These are phyloP conservation scores for Termitomyces sp. DNA, from an alignment of 768 basidiomycete species.

Conservation along the genomic window DNA sequence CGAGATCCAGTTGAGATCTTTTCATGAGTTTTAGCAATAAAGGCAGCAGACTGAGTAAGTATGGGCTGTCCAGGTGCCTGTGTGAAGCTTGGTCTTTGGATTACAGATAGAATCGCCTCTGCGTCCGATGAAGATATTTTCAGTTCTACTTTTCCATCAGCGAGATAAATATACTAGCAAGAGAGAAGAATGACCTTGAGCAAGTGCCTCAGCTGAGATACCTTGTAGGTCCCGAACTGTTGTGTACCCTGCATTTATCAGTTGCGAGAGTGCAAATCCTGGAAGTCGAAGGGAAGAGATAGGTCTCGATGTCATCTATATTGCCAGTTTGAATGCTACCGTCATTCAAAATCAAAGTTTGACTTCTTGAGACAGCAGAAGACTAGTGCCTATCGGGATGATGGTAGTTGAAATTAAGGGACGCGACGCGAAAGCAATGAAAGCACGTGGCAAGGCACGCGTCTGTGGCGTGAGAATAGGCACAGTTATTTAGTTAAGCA, in stretches of 20 bases:
- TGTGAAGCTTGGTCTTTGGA: slow-evolving; percentile 24
- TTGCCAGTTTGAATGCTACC: neutral
- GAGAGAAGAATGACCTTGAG: slow-evolving; percentile 37
- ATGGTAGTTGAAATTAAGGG: neutral
- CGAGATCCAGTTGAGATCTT: slow-evolving; percentile 40
- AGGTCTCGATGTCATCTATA: slow-evolving; percentile 26
- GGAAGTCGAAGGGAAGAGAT: slow-evolving; percentile 47
- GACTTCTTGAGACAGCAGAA: neutral
- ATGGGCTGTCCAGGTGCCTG: slow-evolving; percentile 18
- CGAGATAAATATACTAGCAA: neutral
- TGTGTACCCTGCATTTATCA: slow-evolving; percentile 55
- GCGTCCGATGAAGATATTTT: slow-evolving; percentile 41
- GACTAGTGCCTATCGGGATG: neutral
- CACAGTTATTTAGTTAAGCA: no score
- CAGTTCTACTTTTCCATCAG: slow-evolving; percentile 38
- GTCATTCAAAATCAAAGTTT: neutral
- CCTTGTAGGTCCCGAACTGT: slow-evolving; percentile 48
- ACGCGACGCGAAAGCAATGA: neutral
- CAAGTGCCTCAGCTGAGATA: slow-evolving; percentile 40
- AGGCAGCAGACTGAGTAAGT: slow-evolving; percentile 58
- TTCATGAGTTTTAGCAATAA: slow-evolving; percentile 22
- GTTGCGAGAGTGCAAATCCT: slow-evolving; percentile 37
- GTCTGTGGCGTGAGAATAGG: slow-evolving; percentile 18
- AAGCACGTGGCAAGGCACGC: slow-evolving; percentile 6
- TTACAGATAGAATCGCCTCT: slow-evolving; percentile 40